These are phyloP conservation scores for Mortierella polycephala DNA, from an alignment of 371 early-diverging fungal species.

Conservation along the genomic window DNA sequence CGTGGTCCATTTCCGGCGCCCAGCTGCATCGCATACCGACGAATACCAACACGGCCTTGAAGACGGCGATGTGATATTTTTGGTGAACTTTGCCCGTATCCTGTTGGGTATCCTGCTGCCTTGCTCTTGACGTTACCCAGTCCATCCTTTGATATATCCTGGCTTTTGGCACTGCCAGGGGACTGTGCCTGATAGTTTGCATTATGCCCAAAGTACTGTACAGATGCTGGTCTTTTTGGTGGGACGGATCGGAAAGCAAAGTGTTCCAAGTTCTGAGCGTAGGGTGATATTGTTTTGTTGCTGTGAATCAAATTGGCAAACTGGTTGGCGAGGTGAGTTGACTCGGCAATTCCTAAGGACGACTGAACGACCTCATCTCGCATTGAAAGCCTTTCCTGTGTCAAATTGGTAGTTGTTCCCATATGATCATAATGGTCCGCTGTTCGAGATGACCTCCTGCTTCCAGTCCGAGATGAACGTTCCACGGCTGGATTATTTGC, in stretches of 20 bases:
- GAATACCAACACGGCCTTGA: constrained; percentile 42
- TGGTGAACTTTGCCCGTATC: constrained; percentile 38
- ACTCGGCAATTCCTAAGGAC: constrained; percentile 73
- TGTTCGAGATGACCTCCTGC: constrained; percentile 16
- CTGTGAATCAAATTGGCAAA: constrained; percentile 81
- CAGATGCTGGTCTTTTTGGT: constrained; percentile 54
- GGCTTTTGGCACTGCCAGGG: constrained; percentile 12
- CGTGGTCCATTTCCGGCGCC: constrained; percentile 48
- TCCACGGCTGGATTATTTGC: constrained; percentile 10
- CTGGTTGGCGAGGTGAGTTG: constrained; percentile 73
- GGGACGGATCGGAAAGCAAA: constrained; percentile 80
- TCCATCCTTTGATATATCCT: constrained; percentile 26
- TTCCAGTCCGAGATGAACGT: constrained; percentile 8
- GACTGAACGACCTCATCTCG: constrained; percentile 66
- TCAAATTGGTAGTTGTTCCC: constrained; percentile 38
- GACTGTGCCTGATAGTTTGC: constrained; percentile 8
- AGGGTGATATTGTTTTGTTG: constrained; percentile 88
- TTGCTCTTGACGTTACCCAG: constrained; percentile 13
- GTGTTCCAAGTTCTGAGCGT: constrained; percentile 79
- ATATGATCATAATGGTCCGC: constrained; percentile 15
- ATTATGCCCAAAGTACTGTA: constrained; percentile 44
- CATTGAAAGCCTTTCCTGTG: constrained; percentile 42
- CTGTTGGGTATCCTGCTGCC: constrained; percentile 10
- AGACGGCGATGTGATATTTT: constrained; percentile 47
- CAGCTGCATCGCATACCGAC: constrained; percentile 52